Evolutionary conservation across 129 eudicot genomes (phyloP), one percentile per base, ranked within the genome.

Genomic region (Chrysanthemum makinoi): DNA sequence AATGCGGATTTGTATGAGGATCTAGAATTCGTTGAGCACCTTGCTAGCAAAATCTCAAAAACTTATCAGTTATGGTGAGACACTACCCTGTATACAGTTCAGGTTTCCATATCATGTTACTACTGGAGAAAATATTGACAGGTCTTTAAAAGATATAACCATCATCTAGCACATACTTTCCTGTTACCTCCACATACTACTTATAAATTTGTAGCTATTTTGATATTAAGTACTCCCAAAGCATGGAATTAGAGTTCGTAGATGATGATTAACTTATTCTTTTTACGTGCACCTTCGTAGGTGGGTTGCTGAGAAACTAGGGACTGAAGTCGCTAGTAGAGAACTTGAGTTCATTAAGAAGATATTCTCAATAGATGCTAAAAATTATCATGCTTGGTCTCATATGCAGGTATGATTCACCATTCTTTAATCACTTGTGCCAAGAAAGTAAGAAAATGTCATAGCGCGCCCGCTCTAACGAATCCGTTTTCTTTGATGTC

Each of bases 331-430:
- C 18, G 71, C 73, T 30, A 18, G 14, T 57, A 75, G 74, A 75
- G 99, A 95, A 74, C 94, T 90, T 52, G 94, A 95, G 72, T 90
- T 90, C 83, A 90, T 97, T 44, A 86, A 81, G 91, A 85, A 81
- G 44, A 75, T 90, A 62, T 88, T 95, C 77, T 65, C 30, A 47
- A 69, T 70, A 14, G 97, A 95, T 90, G 96, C 99, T 66, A 95
- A 95, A 79, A 58, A 95, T 79, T 95, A 95, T 78, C 99, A 95
- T 86, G 97, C 99, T 22, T 95, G 99, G 97, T 95, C 96, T 68
- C 97, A 95, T 80, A 86, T 97, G 74, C 97, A 95, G 97, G 99
- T 95, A 68, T 39, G 59, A 39, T 24, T 68, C 51, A 8, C 68
- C 18, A 15, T 48, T 70, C 2, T 30, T 77, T 58, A 10, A 12